Conservation (phyloP, 2,329 filamentous ascomycete species). For the Hysterium pulicare region DNA sequence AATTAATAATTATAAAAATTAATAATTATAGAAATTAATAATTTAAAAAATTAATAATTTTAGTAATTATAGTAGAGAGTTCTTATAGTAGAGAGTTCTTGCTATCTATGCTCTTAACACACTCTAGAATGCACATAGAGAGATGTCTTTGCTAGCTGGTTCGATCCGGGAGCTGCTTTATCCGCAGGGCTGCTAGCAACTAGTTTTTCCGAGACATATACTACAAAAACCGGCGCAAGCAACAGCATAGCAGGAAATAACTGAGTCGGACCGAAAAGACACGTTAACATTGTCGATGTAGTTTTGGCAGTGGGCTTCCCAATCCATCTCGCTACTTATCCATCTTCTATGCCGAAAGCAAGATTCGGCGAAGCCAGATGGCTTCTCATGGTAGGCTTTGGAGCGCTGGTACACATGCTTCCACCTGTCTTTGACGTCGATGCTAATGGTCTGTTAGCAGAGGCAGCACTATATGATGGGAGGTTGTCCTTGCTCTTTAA, state of each 20-base stretch:
- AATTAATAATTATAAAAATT: too few species aligned
- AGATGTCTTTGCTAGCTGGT: constrained; percentile 1
- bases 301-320: constrained; percentile 1
- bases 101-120: constrained; percentile 1
- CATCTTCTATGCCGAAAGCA: constrained; percentile 1
- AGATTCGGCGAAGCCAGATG: constrained; percentile 2
- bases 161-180: background rate
- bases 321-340: constrained; percentile 1
- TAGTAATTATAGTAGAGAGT: too few species aligned
- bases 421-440: constrained; percentile 1
- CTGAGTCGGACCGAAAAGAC: background rate
- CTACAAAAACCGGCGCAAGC: constrained; percentile 1
- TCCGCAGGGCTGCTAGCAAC: background rate
- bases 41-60: too few species aligned
- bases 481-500: constrained; percentile 1
- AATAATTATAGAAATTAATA: too few species aligned
- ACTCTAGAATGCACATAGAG: background rate
- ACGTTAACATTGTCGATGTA: background rate
- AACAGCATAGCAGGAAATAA: background rate
- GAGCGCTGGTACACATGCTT: constrained; percentile 1
- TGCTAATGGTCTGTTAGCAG: constrained; percentile 1
- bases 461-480: background rate
- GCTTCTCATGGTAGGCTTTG: constrained; percentile 2
- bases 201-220: constrained; percentile 1
- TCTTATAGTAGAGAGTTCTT: constrained; percentile 1